Conservation (phyloP, 257 asterid species). For the Solanum clarkiae region DNA sequence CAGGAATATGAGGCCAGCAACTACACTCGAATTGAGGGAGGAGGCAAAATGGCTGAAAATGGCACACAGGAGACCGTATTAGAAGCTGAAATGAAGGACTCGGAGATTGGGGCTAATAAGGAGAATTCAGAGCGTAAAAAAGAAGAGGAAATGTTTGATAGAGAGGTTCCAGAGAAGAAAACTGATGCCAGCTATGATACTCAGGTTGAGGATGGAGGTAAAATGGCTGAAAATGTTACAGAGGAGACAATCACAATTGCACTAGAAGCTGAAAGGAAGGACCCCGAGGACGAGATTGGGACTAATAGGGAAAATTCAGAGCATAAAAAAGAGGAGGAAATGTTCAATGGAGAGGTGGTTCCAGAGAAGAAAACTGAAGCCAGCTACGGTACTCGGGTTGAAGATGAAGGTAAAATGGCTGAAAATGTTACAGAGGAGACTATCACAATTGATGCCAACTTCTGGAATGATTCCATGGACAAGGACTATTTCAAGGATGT, state of each 20-base stretch:
- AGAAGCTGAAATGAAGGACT: background rate
- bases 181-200: slow-evolving; percentile 11
- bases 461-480: background rate
- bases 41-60: background rate
- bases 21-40: background rate
- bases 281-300: slow-evolving; percentile 23
- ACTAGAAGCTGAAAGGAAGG: background rate
- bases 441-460: background rate
- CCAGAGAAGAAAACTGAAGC: slow-evolving; percentile 17
- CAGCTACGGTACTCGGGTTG: slow-evolving; percentile 10
- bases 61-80: background rate
- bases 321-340: background rate
- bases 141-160: slow-evolving; percentile 3
- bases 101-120: slow-evolving; percentile 21
- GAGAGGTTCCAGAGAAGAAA: slow-evolving; percentile 22
- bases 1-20: slow-evolving; percentile 10
- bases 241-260: background rate
- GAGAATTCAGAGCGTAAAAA: slow-evolving; percentile 17
- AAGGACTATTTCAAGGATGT: background rate
- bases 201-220: slow-evolving; percentile 1
- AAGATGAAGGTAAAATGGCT: background rate
- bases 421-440: background rate
- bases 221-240: background rate
- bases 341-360: slow-evolving; percentile 20
- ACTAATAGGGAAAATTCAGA: slow-evolving; percentile 17